Conservation (phyloP, 331 rosid species). For the Rosa hybrid region DNA sequence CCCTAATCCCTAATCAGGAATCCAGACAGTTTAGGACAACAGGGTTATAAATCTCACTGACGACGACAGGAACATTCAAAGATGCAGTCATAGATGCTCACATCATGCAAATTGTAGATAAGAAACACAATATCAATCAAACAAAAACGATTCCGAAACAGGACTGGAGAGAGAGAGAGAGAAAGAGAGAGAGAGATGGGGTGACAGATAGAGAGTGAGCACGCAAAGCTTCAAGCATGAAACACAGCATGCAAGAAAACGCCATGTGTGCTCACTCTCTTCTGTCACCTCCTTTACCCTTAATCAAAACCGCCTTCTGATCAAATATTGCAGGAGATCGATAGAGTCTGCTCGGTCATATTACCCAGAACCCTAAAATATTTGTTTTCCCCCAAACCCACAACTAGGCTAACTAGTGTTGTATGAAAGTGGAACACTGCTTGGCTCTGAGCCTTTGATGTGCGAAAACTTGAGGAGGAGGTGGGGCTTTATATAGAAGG, state of each 20-base stretch:
- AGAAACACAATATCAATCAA: neutral
- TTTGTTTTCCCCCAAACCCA: conserved; percentile 15
- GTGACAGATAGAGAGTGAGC: conserved; percentile 93
- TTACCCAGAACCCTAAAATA: neutral
- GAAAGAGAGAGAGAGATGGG: conserved; percentile 39
- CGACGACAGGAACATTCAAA: neutral
- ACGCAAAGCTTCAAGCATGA: conserved; percentile 83
- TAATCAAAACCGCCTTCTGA: neutral
- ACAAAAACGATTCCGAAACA: neutral
- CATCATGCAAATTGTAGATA: neutral
- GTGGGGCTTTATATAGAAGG: conserved; percentile 61
- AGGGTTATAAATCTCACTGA: neutral
- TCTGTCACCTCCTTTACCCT: conserved; percentile 93
- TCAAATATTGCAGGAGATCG: neutral
- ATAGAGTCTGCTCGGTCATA: neutral
- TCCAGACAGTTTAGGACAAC: neutral
- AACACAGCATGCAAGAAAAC: conserved; percentile 62
- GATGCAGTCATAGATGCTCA: neutral
- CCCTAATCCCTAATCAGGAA: neutral
- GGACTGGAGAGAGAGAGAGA: neutral
- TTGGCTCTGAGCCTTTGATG: conserved; percentile 26
- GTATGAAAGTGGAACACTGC: conserved; percentile 36
- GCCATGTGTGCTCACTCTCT: conserved; percentile 99
- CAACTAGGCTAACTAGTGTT: conserved; percentile 23
- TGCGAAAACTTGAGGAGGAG: conserved; percentile 37